Base-by-base conservation (phyloP, 139 green algal species). In the Choricystis sp. region DNA sequence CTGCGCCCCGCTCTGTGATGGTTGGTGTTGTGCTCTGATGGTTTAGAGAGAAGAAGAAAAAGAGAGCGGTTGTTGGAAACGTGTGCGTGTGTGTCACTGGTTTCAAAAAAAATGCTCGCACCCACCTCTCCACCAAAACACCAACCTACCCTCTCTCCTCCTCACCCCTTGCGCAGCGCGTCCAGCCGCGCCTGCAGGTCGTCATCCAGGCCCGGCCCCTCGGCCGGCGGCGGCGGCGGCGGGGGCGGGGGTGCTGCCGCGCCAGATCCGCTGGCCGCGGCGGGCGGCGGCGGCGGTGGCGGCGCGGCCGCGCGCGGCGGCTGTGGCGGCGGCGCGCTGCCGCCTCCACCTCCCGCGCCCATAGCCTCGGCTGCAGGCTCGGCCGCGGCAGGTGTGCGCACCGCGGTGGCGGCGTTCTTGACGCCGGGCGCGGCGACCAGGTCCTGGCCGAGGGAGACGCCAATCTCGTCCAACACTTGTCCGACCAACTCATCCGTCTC, bases 401-500 rank as follows among this genome's bases (percentile, higher is more conserved):
- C 60, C 19, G 63, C 52, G 9, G 9, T 16, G 9, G 40, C 40
- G 26, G 25, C 57, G 5, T 26, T 52, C 31, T 31, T 31, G 60
- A n/a, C 55, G 22, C 59, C 59, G 26, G 75, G 75, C 0, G 72
- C 75, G 0, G 59, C 31, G 16, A 76, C 66, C 66, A 81, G 58
- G 19, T 74, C 49, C 9, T 40, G 24, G 52, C 72, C 63, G 19
- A 81, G 63, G 58, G 75, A 72, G 65, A 93, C 88, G 60, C 88
- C 87, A 56, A 96, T 94, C 73, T 95, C 89, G 59, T 95, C 86
- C 28, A 95, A 70, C 56, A 95, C 87, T 62, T 94, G 83, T 59
- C 76, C 82, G 2, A 98, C 86, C 28, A 97, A 78, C 60, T 94
- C 85, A 58, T 97, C 88, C 3, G 86, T 91, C 76, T 98, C 91